Base-by-base conservation (phyloP, 345 rosid species). In the Bruguiera sexangula region DNA sequence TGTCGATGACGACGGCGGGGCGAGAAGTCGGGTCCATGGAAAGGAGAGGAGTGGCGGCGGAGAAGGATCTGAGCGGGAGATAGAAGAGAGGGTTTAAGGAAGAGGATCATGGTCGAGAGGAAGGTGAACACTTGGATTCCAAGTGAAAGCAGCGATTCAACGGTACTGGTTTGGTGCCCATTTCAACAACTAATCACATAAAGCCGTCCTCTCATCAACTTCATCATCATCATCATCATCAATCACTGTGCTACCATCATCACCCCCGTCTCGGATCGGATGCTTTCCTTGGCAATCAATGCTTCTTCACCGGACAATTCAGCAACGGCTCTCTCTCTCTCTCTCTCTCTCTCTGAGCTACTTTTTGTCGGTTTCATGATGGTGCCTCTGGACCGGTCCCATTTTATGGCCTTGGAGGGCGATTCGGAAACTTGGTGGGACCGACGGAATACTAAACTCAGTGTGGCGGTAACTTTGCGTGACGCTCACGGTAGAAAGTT, bases 1-100 rank as follows among this genome's bases (percentile, higher is more conserved):
- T 90, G 82, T 95, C 99, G 82, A 95, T 90, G 79, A 95, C 99
- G 80, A 95, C 88, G 60, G 99, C 91, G 30, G 98, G 98, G 53
- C 99, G 92, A 72, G 88, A 83, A 53, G 94, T 79, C 64, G 98
- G 90, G 80, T 90, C 99, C 99, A 95, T 95, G 30, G 62, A 50
- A 62, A 62, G 2, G 58, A 59, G 56, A 60, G 30, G 9, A 61
- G 64, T 19, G 52, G 32, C 65, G 73, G 60, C 60, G 37, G 75
- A 55, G 74, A 56, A 54, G 90, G 89, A 88, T 82, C 88, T 76
- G 83, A 79, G 79, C 73, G 62, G 51, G 86, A 80, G 91, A 90
- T 86, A 88, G 83, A 43, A 75, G 26, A 76, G 76, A 78, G 76
- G 67, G 63, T 39, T 57, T 50, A 19, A 72, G 62, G 79, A 75